Base-by-base conservation (phyloP, 2,329 filamentous ascomycete species). In the Stenocarpella maydis region DNA sequence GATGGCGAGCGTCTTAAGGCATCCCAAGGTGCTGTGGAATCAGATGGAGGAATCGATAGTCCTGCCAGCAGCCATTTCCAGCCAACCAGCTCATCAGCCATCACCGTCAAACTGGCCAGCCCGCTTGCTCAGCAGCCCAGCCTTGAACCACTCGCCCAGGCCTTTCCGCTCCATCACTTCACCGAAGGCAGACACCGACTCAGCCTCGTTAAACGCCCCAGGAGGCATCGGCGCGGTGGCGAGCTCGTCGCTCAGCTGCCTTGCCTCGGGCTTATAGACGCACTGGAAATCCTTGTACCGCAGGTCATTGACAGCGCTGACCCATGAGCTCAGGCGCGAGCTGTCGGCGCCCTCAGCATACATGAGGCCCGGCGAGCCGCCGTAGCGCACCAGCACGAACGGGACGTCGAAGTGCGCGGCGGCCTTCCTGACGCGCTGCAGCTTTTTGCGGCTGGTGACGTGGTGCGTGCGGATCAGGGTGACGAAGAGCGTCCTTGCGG, bases 361-460 rank as follows among this genome's bases (percentile, higher is more conserved):
- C 92, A 95, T 94, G 73, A 95, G 89, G 1, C 92, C 92, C 0
- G 92, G 92, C 28, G 86, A 86, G 2, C 89, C 88, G 14, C 92
- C 91, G 71, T 86, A 89, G 31, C 91, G 87, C 1, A 93, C 81
- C 4, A 94, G 81, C 1, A 91, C 87, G 72, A 87, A 90, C 63
- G 90, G 86, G 68, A 88, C 81, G 73, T 87, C 82, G 55, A 86
- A 82, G 39, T 87, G 83, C 8, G 90, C 89, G 4, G 87, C 86
- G 2, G 90, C 88, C 77, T 91, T 91, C 63, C 84, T 87, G 26
- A 95, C 84, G 68, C 80, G 80, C 9, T 82, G 80, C 0, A 86
- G 80, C 76, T 95, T 95, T 77, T 93, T 94, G 72, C 91, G 90
- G 0, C 91, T 94, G 4, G 91, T 94, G 76, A 95, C 94, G 78